Evolutionary conservation across 768 basidiomycete genomes (phyloP), one percentile per base, ranked within the genome.

Genomic region (Trametes cingulata): DNA sequence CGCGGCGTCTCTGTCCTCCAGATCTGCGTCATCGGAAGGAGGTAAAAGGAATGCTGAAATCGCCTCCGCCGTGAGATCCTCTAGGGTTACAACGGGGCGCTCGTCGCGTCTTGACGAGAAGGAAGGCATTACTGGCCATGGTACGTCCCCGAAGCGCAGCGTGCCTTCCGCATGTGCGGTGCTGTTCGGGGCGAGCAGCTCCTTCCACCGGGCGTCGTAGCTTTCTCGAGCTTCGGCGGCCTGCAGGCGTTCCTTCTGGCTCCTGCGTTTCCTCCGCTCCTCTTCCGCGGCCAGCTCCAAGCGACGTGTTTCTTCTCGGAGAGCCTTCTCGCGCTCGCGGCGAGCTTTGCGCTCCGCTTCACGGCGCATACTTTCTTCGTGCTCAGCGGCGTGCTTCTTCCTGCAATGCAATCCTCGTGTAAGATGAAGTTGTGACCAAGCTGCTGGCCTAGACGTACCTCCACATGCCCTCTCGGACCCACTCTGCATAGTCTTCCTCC

Each of bases 401-500:
- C 90, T 91, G 62, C 13, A 39, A 37, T 10, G 6, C 20, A 48
- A 40, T 22, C 25, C 10, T 33, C 4, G 29, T 10, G 29, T 4
- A 4, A 33, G 29, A 27, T 5, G 27, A 13, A 36, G 8, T n/a
- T n/a, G n/a, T 3, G 8, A 27, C 13, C 6, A 22, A 58, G 51
- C 3, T 3, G 25, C 15, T 19, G 33, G 19, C 40, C 13, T 19
- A 3, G 19, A 73, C 84, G 40, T 61, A 87, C 84, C 85, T 82
- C 78, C 91, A 94, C 90, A 97, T 95, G 47, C 91, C 92, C 24
- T 80, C 74, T 63, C 94, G 77, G 51, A 96, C 76, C 90, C 91
- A 95, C 66, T 93, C 91, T 1, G 88, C 84, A 65, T 96, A 96
- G 60, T 92, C 87, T 65, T 95, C 89, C 8, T 95, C 93, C 60